Evolutionary conservation across 2,329 filamentous ascomycete species (phyloP), one percentile per base, ranked within the genome.

Genomic region (Dactylonectria estremocensis): DNA sequence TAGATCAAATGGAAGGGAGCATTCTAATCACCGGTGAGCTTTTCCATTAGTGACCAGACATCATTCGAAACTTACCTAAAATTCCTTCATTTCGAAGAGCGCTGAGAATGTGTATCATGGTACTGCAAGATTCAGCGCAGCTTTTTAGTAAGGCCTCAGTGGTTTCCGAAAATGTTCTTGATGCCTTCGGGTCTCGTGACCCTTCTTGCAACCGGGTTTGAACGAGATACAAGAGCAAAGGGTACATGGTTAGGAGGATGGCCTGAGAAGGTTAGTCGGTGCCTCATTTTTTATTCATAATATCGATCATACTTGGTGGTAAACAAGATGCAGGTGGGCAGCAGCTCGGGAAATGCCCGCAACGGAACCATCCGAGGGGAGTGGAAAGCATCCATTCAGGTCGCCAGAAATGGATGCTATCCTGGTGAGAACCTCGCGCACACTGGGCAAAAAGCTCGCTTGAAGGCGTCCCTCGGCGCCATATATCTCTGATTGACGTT

Each of bases 221-320:
- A 2, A 66, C 63, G 7, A 66, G 45, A 35, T 61, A 66, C 3
- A 66, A 33, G 4, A 66, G 20, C 6, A 66, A 50, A 4, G 63
- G 63, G 24, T 66, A 66, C 63, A 66, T 66, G 10, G 63, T 66
- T 3, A 66, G 57, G 1, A 66, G 52, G 20, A 66, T 55, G 2
- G 57, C 57, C 63, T 66, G 18, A 16, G 1, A 43, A 20, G 8
- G 43, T 66, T 5, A 66, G 63, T 8, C 4, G 33, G 16, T 33
- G 24, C 5, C 2, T 28, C 4, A 11, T 22, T 9, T 1, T 4
- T 22, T 6, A 16, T 2, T 9, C 14, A n/a, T 8, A 7, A 28
- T 10, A 2, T 43, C 4, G 5, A 24, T 14, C 56, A 33, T 43
- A 61, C 63, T 16, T 66, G 63, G 11, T 66, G 63, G 18, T 66